Evolutionary conservation across 306 rosid genomes (phyloP).

Genomic region (Sophora flavescens): DNA sequence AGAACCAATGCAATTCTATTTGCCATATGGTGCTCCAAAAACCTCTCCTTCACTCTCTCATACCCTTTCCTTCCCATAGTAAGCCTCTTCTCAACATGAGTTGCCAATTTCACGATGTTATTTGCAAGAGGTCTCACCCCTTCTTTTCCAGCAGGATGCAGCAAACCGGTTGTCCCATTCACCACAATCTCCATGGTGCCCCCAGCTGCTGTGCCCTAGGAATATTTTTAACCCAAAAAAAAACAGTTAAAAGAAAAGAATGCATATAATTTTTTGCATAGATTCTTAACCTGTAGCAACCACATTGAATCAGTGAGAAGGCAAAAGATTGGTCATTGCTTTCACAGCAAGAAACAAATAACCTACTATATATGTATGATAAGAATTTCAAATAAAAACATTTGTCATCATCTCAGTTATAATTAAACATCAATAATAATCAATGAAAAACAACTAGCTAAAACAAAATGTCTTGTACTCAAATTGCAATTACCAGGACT

Average conservation of each 20-base stretch:
- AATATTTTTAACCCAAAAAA: neutral
- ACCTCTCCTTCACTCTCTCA: constrained; percentile 80
- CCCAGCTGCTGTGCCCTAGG: constrained; percentile 92
- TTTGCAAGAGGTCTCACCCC: constrained; percentile 72
- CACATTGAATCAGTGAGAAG: neutral
- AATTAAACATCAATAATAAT: constrained; percentile 24
- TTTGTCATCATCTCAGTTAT: neutral
- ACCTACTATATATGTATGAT: neutral
- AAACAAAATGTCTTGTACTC: constrained; percentile 6
- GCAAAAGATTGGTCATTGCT: neutral
- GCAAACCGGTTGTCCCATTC: constrained; percentile 80
- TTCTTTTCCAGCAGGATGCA: constrained; percentile 84
- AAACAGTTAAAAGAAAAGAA: neutral
- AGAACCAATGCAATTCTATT: constrained; percentile 84
- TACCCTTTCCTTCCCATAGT: constrained; percentile 89
- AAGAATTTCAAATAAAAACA: neutral
- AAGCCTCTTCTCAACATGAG: constrained; percentile 86
- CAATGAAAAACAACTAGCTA: neutral
- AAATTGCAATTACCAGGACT: constrained; percentile 15
- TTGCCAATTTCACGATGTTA: constrained; percentile 84
- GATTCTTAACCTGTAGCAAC: constrained; percentile 7
- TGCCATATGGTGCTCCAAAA: constrained; percentile 84
- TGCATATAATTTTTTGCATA: neutral
- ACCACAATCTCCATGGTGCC: constrained; percentile 93
- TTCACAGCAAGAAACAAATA: constrained; percentile 20